A percentile compares a stretch with the other conserved stretches of the same genome.
These are phyloP conservation scores for Yamadazyma atmosphaerica DNA, from an alignment of 1,139 yeast genomes.

Conservation along the genomic window DNA sequence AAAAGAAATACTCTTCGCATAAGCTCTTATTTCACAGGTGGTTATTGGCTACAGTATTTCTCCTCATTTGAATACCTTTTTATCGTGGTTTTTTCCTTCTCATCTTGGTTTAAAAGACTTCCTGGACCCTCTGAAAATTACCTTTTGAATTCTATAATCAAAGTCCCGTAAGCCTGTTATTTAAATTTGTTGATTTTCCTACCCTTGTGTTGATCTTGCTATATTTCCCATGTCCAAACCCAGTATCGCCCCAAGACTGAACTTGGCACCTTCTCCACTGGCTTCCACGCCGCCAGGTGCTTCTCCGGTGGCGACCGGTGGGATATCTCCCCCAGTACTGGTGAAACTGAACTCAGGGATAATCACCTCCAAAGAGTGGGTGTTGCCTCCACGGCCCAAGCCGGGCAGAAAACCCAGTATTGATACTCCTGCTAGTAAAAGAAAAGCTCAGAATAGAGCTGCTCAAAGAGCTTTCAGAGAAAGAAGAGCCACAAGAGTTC, in stretches of 20 bases:
- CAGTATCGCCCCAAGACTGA: slow-evolving; percentile 39
- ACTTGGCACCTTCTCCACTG: slow-evolving; percentile 34
- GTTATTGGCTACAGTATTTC: slow-evolving; percentile 4
- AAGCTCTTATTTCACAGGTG: slow-evolving; percentile 2
- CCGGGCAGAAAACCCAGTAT: slow-evolving; percentile 88
- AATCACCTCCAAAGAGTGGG: slow-evolving; percentile 85
- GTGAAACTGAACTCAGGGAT: slow-evolving; percentile 24
- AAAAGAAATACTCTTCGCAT: slow-evolving; percentile 3
- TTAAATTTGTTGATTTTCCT: background rate
- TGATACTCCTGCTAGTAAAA: slow-evolving; percentile 69
- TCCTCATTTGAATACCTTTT: slow-evolving; percentile 1
- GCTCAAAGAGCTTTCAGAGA: slow-evolving; percentile 94
- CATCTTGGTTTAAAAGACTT: background rate
- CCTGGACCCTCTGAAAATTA: no score
- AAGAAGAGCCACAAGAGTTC: slow-evolving; percentile 66
- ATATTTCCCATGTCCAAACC: slow-evolving; percentile 13
- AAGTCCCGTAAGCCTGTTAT: no score
- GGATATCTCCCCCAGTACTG: slow-evolving; percentile 15
- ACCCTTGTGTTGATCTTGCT: background rate
- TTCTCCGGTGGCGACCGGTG: slow-evolving; percentile 9
- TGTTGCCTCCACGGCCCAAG: slow-evolving; percentile 85
- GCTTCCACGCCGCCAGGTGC: slow-evolving; percentile 21
- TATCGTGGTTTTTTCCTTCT: background rate
- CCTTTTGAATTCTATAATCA: no score
- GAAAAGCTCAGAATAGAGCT: slow-evolving; percentile 93